Conservation (phyloP, 257 asterid genomes). For the Scutellaria baicalensis region DNA sequence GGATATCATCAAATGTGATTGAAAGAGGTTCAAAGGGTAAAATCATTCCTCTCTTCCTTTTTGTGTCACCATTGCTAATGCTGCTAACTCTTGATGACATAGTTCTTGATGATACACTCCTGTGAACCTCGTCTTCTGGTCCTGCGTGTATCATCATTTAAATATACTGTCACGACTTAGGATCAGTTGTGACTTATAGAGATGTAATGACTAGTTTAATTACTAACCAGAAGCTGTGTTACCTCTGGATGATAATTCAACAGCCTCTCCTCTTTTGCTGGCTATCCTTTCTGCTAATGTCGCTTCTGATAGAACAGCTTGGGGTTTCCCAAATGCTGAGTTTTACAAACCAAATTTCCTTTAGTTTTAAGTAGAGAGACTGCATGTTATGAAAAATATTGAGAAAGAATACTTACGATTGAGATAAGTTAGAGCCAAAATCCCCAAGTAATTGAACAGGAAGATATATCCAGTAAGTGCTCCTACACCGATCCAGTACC, state of each 20-base stretch:
- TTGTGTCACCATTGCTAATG: conserved; percentile 25
- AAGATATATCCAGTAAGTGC: conserved; percentile 49
- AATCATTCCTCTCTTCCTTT: conserved; percentile 70
- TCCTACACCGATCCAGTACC: conserved; percentile 85
- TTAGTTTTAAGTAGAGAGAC: background rate
- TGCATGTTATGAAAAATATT: background rate
- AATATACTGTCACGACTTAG: background rate
- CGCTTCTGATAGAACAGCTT: conserved; percentile 51
- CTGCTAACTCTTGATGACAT: conserved; percentile 40
- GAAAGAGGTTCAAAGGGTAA: conserved; percentile 77
- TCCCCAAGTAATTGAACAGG: conserved; percentile 48
- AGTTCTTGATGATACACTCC: conserved; percentile 34
- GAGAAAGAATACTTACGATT: conserved; percentile 42
- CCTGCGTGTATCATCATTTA: conserved; percentile 19
- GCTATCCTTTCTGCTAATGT: conserved; percentile 37
- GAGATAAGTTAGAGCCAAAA: conserved; percentile 56
- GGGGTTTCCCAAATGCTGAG: conserved; percentile 77
- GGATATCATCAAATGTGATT: conserved; percentile 60
- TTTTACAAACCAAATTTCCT: background rate
- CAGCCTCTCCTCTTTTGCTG: conserved; percentile 28
- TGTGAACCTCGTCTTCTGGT: conserved; percentile 22
- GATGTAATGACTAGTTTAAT: background rate
- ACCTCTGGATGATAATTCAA: conserved; percentile 22
- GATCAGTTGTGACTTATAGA: background rate
- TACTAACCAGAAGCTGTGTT: conserved; percentile 15